Conservation (phyloP, 345 rosid genomes). For the Draba incana region DNA sequence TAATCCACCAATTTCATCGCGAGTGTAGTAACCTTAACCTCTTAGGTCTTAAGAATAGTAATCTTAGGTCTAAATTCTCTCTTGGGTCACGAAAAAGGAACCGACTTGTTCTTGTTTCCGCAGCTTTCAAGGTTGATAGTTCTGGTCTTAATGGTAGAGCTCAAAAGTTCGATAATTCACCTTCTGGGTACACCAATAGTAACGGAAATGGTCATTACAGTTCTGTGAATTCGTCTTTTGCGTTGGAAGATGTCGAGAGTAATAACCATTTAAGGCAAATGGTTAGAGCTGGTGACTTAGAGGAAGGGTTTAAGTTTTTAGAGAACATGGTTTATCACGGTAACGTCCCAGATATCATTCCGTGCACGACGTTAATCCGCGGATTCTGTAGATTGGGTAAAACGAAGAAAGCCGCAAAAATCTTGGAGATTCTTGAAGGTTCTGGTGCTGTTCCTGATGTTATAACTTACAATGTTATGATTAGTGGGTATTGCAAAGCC, state of each 20-base stretch:
- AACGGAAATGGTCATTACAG: slow-evolving; percentile 45
- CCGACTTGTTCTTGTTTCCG: slow-evolving; percentile 46
- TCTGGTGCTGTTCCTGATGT: slow-evolving; percentile 82
- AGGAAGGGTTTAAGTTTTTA: slow-evolving; percentile 68
- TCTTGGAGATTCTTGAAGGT: slow-evolving; percentile 75
- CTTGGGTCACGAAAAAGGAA: slow-evolving; percentile 45
- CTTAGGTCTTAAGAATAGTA: slow-evolving; percentile 34
- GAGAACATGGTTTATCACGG: slow-evolving; percentile 82
- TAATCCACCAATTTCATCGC: slow-evolving; percentile 50
- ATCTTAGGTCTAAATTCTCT: slow-evolving; percentile 30
- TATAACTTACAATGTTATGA: slow-evolving; percentile 78
- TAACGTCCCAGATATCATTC: slow-evolving; percentile 66
- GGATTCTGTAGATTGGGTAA: slow-evolving; percentile 76
- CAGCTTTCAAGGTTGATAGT: slow-evolving; percentile 49
- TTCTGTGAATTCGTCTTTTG: slow-evolving; percentile 42
- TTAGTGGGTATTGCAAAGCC: slow-evolving; percentile 79
- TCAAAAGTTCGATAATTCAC: slow-evolving; percentile 38
- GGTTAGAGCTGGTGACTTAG: slow-evolving; percentile 65
- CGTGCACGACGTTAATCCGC: slow-evolving; percentile 77
- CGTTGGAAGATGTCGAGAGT: slow-evolving; percentile 60
- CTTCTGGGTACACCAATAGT: slow-evolving; percentile 48
- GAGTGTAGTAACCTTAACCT: slow-evolving; percentile 40
- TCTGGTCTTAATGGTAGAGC: slow-evolving; percentile 53
- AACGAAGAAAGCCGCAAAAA: slow-evolving; percentile 67
- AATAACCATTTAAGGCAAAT: slow-evolving; percentile 60